Conservation (phyloP, 176 grass and related monocot genomes). For the Olyra latifolia region DNA sequence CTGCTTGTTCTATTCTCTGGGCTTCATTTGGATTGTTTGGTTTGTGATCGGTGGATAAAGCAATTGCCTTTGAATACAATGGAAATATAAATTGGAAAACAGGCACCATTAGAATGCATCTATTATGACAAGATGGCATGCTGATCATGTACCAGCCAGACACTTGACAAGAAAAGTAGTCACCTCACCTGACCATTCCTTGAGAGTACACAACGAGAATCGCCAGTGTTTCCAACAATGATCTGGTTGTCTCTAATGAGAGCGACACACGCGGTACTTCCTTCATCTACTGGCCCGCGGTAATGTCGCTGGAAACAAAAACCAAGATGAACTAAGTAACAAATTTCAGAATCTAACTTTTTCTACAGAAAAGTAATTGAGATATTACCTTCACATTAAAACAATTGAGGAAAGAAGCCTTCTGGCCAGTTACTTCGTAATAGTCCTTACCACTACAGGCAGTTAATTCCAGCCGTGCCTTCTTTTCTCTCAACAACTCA, state of each 20-base stretch:
- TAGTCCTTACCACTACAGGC: neutral
- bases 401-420: neutral
- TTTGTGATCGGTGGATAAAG: constrained; percentile 41
- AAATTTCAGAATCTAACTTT: neutral
- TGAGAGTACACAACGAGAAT: constrained; percentile 52
- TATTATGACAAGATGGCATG: constrained; percentile 6
- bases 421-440: neutral
- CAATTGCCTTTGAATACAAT: constrained; percentile 16
- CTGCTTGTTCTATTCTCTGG: constrained; percentile 39
- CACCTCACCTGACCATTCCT: constrained; percentile 33
- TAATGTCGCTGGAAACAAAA: constrained; percentile 31
- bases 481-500: constrained; percentile 15
- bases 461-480: constrained; percentile 32
- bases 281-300: constrained; percentile 13
- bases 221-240: constrained; percentile 55
- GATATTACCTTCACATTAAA: constrained; percentile 25
- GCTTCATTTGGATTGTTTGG: constrained; percentile 17
- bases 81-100: constrained; percentile 9
- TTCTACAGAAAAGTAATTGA: constrained; percentile 15
- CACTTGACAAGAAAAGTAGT: constrained; percentile 4
- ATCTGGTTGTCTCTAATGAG: constrained; percentile 47
- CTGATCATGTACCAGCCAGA: constrained; percentile 13
- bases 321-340: constrained; percentile 9
- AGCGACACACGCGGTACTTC: constrained; percentile 46
- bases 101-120: constrained; percentile 22